Conservation (phyloP, 2,329 filamentous ascomycete species). For the Phialophora macrospora region DNA sequence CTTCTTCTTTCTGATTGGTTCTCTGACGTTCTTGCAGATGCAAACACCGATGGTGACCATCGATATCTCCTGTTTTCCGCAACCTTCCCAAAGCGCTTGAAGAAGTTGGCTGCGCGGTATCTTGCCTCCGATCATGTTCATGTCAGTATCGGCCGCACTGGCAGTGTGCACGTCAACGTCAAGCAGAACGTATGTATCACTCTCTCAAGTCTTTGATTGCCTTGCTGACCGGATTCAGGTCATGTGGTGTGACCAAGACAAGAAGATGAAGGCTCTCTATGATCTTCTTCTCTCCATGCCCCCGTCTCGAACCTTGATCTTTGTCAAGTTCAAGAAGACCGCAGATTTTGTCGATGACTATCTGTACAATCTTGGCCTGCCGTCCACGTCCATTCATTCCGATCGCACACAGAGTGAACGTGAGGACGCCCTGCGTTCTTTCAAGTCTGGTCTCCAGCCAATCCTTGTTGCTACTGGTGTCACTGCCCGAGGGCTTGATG, state of each 20-base stretch:
- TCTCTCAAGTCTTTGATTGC: background rate
- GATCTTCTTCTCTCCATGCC: conserved; percentile 72
- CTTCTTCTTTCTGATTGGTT: conserved; percentile 24
- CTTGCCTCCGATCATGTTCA: conserved; percentile 75
- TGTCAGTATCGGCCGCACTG: conserved; percentile 84
- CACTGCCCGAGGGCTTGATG: conserved; percentile 75
- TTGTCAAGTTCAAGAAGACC: conserved; percentile 78
- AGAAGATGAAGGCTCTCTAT: conserved; percentile 73
- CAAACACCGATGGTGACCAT: conserved; percentile 74
- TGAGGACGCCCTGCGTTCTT: conserved; percentile 86
- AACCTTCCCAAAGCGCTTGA: conserved; percentile 82
- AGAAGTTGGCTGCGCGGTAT: conserved; percentile 75
- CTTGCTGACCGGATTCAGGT: conserved; percentile 52
- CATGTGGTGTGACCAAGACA: conserved; percentile 65
- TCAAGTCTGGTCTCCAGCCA: conserved; percentile 74
- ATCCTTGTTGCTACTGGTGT: conserved; percentile 87
- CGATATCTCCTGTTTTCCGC: conserved; percentile 86
- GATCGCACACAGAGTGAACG: conserved; percentile 89
- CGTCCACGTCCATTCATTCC: conserved; percentile 84
- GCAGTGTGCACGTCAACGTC: conserved; percentile 82
- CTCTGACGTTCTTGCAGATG: conserved; percentile 56
- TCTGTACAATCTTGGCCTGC: conserved; percentile 77
- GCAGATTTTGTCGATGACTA: conserved; percentile 89
- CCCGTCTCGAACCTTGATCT: conserved; percentile 82
- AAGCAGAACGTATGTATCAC: conserved; percentile 62